These are phyloP conservation scores for Volvox carteri DNA, from an alignment of 163 green algal species.

Conservation along the genomic window DNA sequence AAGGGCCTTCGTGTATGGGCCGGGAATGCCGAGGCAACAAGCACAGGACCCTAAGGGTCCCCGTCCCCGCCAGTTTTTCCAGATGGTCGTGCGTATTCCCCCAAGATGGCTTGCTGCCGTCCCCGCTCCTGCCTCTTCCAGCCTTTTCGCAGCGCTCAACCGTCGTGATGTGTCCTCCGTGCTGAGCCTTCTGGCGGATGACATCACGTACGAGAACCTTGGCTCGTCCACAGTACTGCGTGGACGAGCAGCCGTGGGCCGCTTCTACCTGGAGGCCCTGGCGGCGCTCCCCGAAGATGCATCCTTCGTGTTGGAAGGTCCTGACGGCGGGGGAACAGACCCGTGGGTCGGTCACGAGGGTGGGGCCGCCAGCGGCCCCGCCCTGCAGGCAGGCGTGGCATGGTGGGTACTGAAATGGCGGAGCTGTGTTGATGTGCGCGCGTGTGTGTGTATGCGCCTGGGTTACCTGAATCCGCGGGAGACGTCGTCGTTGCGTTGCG, in stretches of 20 bases:
- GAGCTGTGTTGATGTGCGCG: too few species aligned
- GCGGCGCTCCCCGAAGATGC: conserved; percentile 33
- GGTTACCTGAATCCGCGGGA: too few species aligned
- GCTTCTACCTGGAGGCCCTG: conserved; percentile 47
- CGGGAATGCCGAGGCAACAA: too few species aligned
- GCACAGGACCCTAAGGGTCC: too few species aligned
- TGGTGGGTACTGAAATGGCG: conserved; percentile 30
- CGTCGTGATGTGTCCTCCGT: conserved; percentile 33
- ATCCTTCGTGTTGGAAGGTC: conserved; percentile 36
- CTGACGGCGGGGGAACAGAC: background rate
- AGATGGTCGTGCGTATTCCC: too few species aligned
- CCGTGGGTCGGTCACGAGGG: background rate
- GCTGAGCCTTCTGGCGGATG: conserved; percentile 14
- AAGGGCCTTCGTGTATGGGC: too few species aligned
- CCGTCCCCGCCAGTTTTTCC: too few species aligned
- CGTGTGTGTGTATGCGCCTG: too few species aligned
- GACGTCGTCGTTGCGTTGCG: too few species aligned
- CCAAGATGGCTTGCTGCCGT: too few species aligned
- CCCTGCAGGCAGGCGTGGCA: conserved; percentile 32
- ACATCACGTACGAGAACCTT: conserved; percentile 44
- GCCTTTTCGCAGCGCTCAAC: conserved; percentile 45
- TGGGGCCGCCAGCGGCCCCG: background rate
- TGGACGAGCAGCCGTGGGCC: conserved; percentile 13
- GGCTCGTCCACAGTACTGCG: background rate
- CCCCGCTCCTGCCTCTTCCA: too few species aligned